Conservation (phyloP, 2,329 filamentous ascomycete species). For the Verruconis gallopava region DNA sequence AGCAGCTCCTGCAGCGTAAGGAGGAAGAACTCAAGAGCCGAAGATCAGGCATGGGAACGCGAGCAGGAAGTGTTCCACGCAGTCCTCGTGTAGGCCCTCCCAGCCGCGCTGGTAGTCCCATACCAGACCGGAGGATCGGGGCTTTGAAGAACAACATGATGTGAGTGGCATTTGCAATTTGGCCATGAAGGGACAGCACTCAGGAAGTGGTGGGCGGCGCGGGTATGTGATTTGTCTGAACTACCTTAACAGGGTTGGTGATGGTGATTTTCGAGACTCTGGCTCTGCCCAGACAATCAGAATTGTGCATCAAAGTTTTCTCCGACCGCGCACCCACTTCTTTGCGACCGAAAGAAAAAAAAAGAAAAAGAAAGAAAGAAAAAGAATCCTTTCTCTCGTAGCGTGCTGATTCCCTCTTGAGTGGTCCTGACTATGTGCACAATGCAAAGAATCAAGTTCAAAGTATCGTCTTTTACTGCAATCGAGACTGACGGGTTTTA, state of each 20-base stretch:
- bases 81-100: conserved; percentile 17
- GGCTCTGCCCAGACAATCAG: conserved; percentile 7
- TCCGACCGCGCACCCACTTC: conserved; percentile 5
- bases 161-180: conserved; percentile 6
- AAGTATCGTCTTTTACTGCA: too few relatives aligned
- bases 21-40: conserved; percentile 24
- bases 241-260: neutral
- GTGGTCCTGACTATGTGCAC: too few relatives aligned
- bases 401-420: too few relatives aligned
- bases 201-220: conserved; percentile 8
- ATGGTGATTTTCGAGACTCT: conserved; percentile 6
- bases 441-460: too few relatives aligned
- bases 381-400: too few relatives aligned
- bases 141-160: conserved; percentile 9
- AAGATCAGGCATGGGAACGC: conserved; percentile 21
- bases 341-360: too few relatives aligned
- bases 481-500: conserved; percentile 3
- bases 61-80: conserved; percentile 23
- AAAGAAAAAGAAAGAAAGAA: too few relatives aligned
- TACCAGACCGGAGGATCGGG: conserved; percentile 9
- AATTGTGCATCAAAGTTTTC: conserved; percentile 4
- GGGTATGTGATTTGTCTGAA: conserved; percentile 7
- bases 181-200: neutral
- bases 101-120: conserved; percentile 14
- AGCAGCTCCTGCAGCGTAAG: conserved; percentile 17